Percentiles rank a stretch among this genome's conserved stretches.
Conservation (phyloP, 257 asterid species). For the Gynochthodes officinalis region DNA sequence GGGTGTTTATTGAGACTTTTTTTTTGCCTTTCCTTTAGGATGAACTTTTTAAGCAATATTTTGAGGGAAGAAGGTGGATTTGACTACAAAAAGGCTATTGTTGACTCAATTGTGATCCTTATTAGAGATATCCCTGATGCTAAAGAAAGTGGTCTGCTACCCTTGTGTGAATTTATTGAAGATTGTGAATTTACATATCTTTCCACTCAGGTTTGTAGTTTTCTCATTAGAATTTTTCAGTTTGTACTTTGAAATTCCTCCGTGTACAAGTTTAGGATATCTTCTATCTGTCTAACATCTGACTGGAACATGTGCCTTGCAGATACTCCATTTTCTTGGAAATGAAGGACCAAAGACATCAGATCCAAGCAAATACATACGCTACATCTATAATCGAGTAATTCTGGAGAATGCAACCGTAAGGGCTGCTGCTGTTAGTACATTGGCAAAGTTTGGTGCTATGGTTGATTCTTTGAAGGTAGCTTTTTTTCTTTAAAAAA, state of each 20-base stretch:
- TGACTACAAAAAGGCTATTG: slow-evolving; percentile 92
- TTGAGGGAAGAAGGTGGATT: slow-evolving; percentile 98
- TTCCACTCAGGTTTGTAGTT: slow-evolving; percentile 74
- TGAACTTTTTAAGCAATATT: slow-evolving; percentile 92
- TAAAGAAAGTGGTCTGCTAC: slow-evolving; percentile 89
- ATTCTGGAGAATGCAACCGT: slow-evolving; percentile 94
- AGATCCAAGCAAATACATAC: slow-evolving; percentile 88
- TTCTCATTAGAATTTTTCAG: slow-evolving; percentile 5
- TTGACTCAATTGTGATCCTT: slow-evolving; percentile 90
- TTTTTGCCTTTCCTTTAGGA: slow-evolving; percentile 39
- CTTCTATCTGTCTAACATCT: not conserved
- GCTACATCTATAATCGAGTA: slow-evolving; percentile 85
- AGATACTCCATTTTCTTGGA: slow-evolving; percentile 96
- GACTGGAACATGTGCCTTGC: slow-evolving; percentile 9
- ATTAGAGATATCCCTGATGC: slow-evolving; percentile 97
- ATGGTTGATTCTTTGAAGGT: slow-evolving; percentile 82
- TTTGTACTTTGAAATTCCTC: slow-evolving; percentile 13
- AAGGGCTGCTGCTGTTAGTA: slow-evolving; percentile 94
- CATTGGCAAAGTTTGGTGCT: slow-evolving; percentile 91
- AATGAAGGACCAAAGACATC: slow-evolving; percentile 94
- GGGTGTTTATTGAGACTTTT: not conserved
- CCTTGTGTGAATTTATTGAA: slow-evolving; percentile 92
- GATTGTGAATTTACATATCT: slow-evolving; percentile 98
- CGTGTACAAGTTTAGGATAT: slow-evolving; percentile 11
- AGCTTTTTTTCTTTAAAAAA: not conserved